phyloP scores from a whole-genome alignment of 352 stramenopile species.

The Phytophthora constricta region DNA sequence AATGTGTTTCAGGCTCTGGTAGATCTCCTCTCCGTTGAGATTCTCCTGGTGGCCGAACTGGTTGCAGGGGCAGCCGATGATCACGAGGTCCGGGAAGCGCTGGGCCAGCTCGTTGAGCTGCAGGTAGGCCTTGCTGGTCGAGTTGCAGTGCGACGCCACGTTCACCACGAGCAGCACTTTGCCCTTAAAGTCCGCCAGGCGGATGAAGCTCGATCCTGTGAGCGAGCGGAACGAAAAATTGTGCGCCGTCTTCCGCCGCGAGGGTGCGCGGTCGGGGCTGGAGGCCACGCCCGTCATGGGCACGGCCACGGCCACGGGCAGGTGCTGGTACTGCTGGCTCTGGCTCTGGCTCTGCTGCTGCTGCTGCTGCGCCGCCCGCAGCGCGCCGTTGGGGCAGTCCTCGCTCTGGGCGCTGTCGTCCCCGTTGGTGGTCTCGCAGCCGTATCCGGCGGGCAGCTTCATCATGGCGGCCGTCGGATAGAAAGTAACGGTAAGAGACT shows the following conservation, averaged over 20 bases:
- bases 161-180: constrained; percentile 80
- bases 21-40: constrained; percentile 80
- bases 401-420: constrained; percentile 25
- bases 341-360: no score
- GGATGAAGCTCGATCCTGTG: constrained; percentile 62
- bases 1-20: constrained; percentile 75
- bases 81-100: constrained; percentile 69
- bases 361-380: constrained; percentile 14
- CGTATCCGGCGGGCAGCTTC: constrained; percentile 43
- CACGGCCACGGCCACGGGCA: constrained; percentile 67
- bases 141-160: constrained; percentile 85
- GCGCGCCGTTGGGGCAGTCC: constrained; percentile 26
- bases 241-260: constrained; percentile 66
- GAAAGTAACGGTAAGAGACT: no score
- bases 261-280: constrained; percentile 33
- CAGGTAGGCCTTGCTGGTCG: constrained; percentile 72
- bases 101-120: constrained; percentile 74
- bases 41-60: constrained; percentile 88
- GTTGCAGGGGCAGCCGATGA: constrained; percentile 82
- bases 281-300: constrained; percentile 27
- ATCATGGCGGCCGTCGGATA: constrained; percentile 33
- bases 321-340: constrained; percentile 54
- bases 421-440: constrained; percentile 39
- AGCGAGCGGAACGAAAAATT: constrained; percentile 83
- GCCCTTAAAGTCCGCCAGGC: constrained; percentile 68